Evolutionary conservation across 768 basidiomycete genomes (phyloP), one percentile per base, ranked within the genome.

Genomic region (Agrocybe praecox): DNA sequence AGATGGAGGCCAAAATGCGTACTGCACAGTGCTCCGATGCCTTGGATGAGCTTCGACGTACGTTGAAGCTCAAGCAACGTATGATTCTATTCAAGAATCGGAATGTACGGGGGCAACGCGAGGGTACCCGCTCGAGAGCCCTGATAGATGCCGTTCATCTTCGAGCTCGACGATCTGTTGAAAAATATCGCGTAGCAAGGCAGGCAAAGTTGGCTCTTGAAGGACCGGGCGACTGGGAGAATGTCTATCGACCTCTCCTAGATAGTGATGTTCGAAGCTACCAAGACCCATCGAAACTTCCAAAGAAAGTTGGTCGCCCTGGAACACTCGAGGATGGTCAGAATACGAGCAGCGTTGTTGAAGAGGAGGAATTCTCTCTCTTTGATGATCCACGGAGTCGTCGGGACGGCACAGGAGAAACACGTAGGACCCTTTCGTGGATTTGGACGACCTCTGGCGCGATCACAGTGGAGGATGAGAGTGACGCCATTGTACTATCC

Each of bases 301-400:
- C 15, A 6, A 7, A 14, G 10, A 18, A 29, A n/a, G 15, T 11
- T 1, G 54, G 50, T 1, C 57, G 18, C 59, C 62, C 14, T 59
- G 74, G 15, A 2, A 66, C 62, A 0, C 59, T 64, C 6, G 65
- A 67, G 24, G 62, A 64, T 42, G 47, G 19, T 14, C 36, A 40
- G 15, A n/a, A n/a, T n/a, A n/a, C n/a, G n/a, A n/a, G n/a, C n/a
- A n/a, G n/a, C n/a, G n/a, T n/a, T n/a, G n/a, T n/a, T n/a, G n/a
- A n/a, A n/a, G n/a, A n/a, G n/a, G n/a, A 29, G 26, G 26, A 29
- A 9, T 29, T 29, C 26, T 29, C 26, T 29, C 26, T 29, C 9
- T 29, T 29, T 9, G 9, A 29, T 29, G 26, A 29, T 5, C 9
- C 4, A 4, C 4, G 26, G 26, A 5, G 5, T 29, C 26, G 26